Evolutionary conservation across 2,329 filamentous ascomycete species (phyloP), one percentile per base, ranked within the genome.

Genomic region (Fusarium dlaminii): DNA sequence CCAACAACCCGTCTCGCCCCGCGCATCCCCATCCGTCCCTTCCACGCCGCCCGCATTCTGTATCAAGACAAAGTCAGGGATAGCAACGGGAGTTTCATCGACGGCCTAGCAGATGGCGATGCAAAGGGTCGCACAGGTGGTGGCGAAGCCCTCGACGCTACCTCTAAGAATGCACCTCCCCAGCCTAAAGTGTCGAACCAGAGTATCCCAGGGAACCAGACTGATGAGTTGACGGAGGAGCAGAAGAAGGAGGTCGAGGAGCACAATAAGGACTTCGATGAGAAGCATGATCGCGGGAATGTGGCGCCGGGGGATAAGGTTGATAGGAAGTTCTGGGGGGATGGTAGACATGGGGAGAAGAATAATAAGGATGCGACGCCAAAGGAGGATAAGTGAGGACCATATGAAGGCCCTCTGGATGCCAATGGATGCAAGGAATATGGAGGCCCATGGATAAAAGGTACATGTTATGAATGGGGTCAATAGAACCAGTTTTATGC

Each of bases 261-360:
- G 80, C 90, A 91, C 77, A 91, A 91, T 68, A 72, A 70, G 72
- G 88, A 91, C 2, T 91, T 91, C 78, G 87, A 87, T 54, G 77
- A 84, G 74, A 86, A 86, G 70, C 86, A 90, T 75, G 89, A 88
- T 65, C 83, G 80, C 18, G 84, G 85, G 0, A 75, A 80, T 11
- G 49, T 73, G 7, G 86, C 86, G 1, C 81, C 77, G 3, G 79
- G 82, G 3, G 87, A 90, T 66, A 87, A 87, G 81, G 88, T 90
- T 6, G 82, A 89, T 66, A 86, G 87, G 79, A 86, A 84, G 24
- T 91, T 87, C 70, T 91, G 89, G 87, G 82, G 58, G 0, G 69
- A 66, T 4, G 52, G 45, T 15, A 43, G 39, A 3, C 63, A 75
- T 42, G 64, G 70, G 1, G 67, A 66, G 64, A 64, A 42, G 36